Conservation (phyloP, 768 basidiomycete species). For the Pulveroboletus sp. region DNA sequence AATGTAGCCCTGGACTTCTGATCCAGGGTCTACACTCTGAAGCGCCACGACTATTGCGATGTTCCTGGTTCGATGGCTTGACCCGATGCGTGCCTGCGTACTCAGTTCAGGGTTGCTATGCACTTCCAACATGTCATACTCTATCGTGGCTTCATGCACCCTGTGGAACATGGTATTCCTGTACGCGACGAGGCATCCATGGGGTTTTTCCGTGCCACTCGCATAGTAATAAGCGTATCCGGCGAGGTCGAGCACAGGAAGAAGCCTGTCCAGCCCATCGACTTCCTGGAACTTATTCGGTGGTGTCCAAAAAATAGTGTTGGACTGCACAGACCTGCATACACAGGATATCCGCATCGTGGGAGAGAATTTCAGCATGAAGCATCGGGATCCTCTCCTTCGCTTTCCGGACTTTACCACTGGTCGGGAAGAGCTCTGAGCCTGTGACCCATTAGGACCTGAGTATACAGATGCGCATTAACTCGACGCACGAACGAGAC, state of each 20-base stretch:
- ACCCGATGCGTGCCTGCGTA: constrained; percentile 40
- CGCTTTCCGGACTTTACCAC: constrained; percentile 72
- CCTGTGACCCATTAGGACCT: constrained; percentile 38
- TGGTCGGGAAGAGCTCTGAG: constrained; percentile 78
- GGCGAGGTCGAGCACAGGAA: constrained; percentile 59
- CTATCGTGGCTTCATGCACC: constrained; percentile 44
- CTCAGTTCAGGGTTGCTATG: constrained; percentile 34
- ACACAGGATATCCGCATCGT: constrained; percentile 78
- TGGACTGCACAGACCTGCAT: constrained; percentile 57
- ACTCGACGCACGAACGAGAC: constrained; percentile 63
- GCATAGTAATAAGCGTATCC: constrained; percentile 65
- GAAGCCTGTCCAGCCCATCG: constrained; percentile 69
- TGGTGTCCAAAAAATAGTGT: background rate
- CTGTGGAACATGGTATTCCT: constrained; percentile 47
- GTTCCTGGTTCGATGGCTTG: constrained; percentile 71
- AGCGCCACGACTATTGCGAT: constrained; percentile 75
- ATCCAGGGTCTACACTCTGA: constrained; percentile 34
- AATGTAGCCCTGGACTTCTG: constrained; percentile 49
- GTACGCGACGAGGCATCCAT: constrained; percentile 83
- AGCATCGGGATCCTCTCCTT: constrained; percentile 71
- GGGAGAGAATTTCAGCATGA: constrained; percentile 64
- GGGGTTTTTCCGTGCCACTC: constrained; percentile 69
- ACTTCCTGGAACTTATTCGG: constrained; percentile 60
- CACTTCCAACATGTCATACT: constrained; percentile 66
- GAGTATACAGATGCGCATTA: background rate